Evolutionary conservation across 768 basidiomycete species (phyloP).

Genomic region (Termitomyces heimii): DNA sequence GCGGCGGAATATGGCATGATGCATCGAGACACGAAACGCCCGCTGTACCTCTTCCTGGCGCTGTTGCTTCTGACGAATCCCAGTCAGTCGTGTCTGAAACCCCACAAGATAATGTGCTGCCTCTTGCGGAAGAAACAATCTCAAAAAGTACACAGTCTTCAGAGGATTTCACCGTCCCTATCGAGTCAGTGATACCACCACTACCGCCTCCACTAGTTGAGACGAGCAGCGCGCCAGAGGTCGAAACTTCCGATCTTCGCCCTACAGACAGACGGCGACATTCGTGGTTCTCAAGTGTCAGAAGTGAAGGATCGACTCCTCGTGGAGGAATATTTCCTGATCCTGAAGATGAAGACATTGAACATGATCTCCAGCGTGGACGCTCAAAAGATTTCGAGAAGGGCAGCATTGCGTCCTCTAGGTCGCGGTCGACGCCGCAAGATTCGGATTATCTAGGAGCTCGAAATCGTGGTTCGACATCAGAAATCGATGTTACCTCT

Average conservation of each 20-base stretch:
- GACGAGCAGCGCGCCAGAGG: slow-evolving; percentile 4
- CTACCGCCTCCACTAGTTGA: slow-evolving; percentile 4
- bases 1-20: slow-evolving; percentile 90
- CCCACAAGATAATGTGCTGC: slow-evolving; percentile 16
- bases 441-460: slow-evolving; percentile 15
- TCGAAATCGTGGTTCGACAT: slow-evolving; percentile 10
- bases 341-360: slow-evolving; percentile 15
- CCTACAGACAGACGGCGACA: slow-evolving; percentile 35
- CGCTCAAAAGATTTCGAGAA: slow-evolving; percentile 27
- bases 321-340: slow-evolving; percentile 16
- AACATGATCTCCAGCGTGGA: slow-evolving; percentile 27
- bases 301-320: slow-evolving; percentile 28
- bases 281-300: slow-evolving; percentile 52
- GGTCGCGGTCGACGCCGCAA: slow-evolving; percentile 30
- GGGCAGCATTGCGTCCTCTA: slow-evolving; percentile 10
- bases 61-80: slow-evolving; percentile 19
- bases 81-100: slow-evolving; percentile 33
- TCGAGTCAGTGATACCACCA: slow-evolving; percentile 1
- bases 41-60: slow-evolving; percentile 13
- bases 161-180: slow-evolving; percentile 13
- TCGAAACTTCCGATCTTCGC: slow-evolving; percentile 15
- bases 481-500: slow-evolving; percentile 10
- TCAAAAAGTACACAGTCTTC: slow-evolving; percentile 11
- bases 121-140: slow-evolving; percentile 1
- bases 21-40: slow-evolving; percentile 44